Evolutionary conservation across 2,329 filamentous ascomycete species (phyloP), one percentile per base, ranked within the genome.

Genomic region (Chaetomium globosum): DNA sequence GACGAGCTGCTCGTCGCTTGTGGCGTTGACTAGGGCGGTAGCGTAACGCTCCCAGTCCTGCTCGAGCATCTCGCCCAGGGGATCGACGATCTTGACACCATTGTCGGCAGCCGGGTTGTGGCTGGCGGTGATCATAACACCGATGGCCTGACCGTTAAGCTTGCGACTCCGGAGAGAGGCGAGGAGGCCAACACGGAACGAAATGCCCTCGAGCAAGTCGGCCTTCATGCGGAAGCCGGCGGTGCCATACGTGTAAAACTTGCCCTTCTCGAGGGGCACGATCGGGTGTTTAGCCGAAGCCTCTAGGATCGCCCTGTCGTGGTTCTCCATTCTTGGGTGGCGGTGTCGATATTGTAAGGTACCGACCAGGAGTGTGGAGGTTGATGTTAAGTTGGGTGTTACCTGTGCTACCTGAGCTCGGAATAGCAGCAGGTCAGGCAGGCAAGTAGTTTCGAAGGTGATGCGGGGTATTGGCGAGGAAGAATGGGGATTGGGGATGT

Each of bases 61-160:
- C 85, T 96, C 92, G 58, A 97, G 85, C 95, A 98, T 98, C 78
- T 98, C 95, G 70, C 95, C 94, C 89, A 96, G 90, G 13, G 95
- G 95, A 78, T 99, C 95, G 69, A 99, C 92, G 71, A 99, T 87
- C 84, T 97, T 97, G 77, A 97, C 90, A 59, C 93, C 93, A 77
- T 97, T 97, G 79, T 97, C 93, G 72, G 87, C 84, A 39, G 93
- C 89, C 21, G 91, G 91, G 79, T 97, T 97, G 83, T 97, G 93
- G 74, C 91, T 96, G 68, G 93, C 93, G 51, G 93, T 97, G 77
- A 97, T 91, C 93, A 97, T 97, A 71, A 99, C 89, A 74, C 95
- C 95, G 74, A 99, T 96, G 73, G 92, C 90, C 81, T 96, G 91
- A 70, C 93, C 90, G 76, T 89, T 89, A 72, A 96, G 87, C 80